Base-by-base conservation (phyloP, 805 yeast genomes). In the Yamadazyma sp. region DNA sequence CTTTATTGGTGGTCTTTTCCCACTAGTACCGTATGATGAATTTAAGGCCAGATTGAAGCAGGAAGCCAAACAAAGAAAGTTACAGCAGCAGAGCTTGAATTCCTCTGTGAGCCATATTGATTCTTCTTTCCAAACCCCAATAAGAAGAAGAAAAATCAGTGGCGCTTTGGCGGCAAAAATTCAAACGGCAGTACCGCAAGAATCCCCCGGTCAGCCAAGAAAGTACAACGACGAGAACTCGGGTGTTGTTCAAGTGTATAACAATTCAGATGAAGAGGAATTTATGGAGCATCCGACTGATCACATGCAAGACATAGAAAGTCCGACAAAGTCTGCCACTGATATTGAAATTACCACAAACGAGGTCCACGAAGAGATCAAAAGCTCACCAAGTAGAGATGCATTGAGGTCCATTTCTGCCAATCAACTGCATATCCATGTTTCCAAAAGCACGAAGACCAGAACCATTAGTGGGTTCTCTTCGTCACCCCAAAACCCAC, bases 201-300 rank as follows among this genome's bases (percentile, higher is more conserved):
- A 87, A 35, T 87, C 96, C 2, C 99, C 99, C 0, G 99, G 98
- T 2, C 99, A 93, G 62, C 99, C 99, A 27, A 77, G 97, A 54
- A 91, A 91, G 53, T 64, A 64, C 47, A 60, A 64, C 24, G 66
- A 71, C 3, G 50, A 54, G 6, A 48, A 45, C 33, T 46, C 58
- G 3, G 49, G 49, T 3, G 52, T 59, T 40, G 41, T 70, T 48
- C 56, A 76, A 53, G 53, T 63, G 8, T 53, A 57, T 27, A 68
- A 69, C 39, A 71, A 71, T 46, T 65, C 74, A 2, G 77, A 71
- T 42, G 75, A 70, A 19, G 77, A 71, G 37, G 44, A 37, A 14
- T 22, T 29, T 12, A 31, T 23, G 4, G 41, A 36, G 16, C 31
- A 32, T 23, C 40, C 41, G 15, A 39, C 41, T 10, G 46, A 42